These are phyloP conservation scores for Amanita polypyramis DNA, from an alignment of 768 basidiomycete genomes.

Conservation along the genomic window DNA sequence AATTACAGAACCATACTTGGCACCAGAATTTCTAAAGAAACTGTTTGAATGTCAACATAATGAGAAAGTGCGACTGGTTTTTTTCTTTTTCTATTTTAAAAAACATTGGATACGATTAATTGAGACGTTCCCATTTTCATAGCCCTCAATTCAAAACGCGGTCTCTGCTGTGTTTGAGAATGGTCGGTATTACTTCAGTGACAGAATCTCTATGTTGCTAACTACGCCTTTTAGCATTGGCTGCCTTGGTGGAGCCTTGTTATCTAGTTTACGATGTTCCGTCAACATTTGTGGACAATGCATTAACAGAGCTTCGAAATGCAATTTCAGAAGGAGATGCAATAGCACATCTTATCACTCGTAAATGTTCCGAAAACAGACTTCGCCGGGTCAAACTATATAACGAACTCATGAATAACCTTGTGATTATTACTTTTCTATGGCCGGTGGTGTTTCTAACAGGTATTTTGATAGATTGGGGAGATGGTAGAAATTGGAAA, in stretches of 20 bases:
- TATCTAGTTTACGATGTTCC: slow-evolving; percentile 43
- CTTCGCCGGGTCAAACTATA: slow-evolving; percentile 28
- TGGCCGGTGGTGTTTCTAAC: neutral
- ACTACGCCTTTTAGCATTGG: slow-evolving; percentile 32
- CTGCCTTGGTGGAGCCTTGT: slow-evolving; percentile 52
- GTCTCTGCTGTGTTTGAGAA: slow-evolving; percentile 56
- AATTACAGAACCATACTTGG: slow-evolving; percentile 49
- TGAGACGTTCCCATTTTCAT: neutral
- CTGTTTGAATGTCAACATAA: slow-evolving; percentile 73
- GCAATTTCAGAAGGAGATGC: slow-evolving; percentile 24
- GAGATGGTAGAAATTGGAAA: slow-evolving; percentile 51
- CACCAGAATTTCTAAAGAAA: slow-evolving; percentile 44
- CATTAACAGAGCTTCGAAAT: slow-evolving; percentile 26
- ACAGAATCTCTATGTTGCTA: neutral
- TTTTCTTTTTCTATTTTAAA: too few species aligned
- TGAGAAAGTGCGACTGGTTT: slow-evolving; percentile 68
- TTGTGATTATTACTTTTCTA: slow-evolving; percentile 26
- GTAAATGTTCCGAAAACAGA: slow-evolving; percentile 33
- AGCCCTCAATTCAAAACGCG: slow-evolving; percentile 72
- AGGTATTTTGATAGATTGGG: slow-evolving; percentile 15
- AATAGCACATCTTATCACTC: slow-evolving; percentile 20
- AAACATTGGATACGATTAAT: neutral
- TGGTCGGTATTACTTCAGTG: slow-evolving; percentile 24
- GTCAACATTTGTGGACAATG: slow-evolving; percentile 28
- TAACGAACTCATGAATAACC: slow-evolving; percentile 30